phyloP scores from a whole-genome alignment of 1,284 basidiomycete species.

The Ceratobasidium sp. region DNA sequence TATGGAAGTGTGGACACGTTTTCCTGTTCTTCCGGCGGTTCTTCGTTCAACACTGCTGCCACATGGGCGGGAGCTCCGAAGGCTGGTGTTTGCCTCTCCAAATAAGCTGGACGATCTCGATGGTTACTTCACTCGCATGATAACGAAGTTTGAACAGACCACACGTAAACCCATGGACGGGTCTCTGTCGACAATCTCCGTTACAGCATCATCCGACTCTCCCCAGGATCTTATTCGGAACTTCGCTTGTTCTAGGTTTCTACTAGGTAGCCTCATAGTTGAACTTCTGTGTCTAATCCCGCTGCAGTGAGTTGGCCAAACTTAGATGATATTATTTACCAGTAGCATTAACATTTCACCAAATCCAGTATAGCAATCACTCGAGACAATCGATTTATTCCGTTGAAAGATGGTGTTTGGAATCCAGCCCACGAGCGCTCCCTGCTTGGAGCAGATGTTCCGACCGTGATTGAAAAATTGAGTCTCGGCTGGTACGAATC shows the following conservation, averaged over 20 bases:
- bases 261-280: slow-evolving; percentile 34
- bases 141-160: slow-evolving; percentile 62
- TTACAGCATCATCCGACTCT: slow-evolving; percentile 52
- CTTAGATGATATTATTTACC: background rate
- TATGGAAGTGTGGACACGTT: slow-evolving; percentile 71
- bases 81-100: slow-evolving; percentile 63
- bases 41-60: slow-evolving; percentile 60
- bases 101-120: slow-evolving; percentile 55
- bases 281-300: slow-evolving; percentile 48
- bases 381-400: slow-evolving; percentile 70
- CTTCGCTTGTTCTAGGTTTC: background rate
- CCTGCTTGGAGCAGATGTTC: slow-evolving; percentile 70
- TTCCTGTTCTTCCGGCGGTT: slow-evolving; percentile 69
- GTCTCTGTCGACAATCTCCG: slow-evolving; percentile 58
- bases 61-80: slow-evolving; percentile 53
- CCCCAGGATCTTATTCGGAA: background rate
- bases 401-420: slow-evolving; percentile 70
- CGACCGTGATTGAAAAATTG: slow-evolving; percentile 65
- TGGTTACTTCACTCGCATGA: slow-evolving; percentile 63
- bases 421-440: slow-evolving; percentile 65
- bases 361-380: slow-evolving; percentile 62
- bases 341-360: slow-evolving; percentile 62
- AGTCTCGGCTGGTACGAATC: slow-evolving; percentile 77
- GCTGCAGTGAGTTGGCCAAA: slow-evolving; percentile 30
- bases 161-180: slow-evolving; percentile 67